phyloP scores from a whole-genome alignment of 2,329 filamentous ascomycete genomes.

The Cladophialophora chaetospira region DNA sequence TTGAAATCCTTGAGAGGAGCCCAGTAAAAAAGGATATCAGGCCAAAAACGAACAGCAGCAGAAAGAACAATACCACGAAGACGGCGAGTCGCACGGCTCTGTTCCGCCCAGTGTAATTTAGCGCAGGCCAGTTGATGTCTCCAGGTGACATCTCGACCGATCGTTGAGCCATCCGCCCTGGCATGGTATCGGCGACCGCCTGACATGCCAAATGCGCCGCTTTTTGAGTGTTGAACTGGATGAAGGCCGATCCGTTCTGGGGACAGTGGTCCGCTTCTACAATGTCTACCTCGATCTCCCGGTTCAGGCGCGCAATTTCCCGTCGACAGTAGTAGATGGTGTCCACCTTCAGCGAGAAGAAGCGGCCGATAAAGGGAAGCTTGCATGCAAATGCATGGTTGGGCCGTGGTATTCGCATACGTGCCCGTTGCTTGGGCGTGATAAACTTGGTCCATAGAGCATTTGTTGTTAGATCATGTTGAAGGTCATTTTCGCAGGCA shows the following conservation, averaged over 20 bases:
- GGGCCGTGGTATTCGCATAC: conserved; percentile 32
- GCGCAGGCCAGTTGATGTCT: conserved; percentile 33
- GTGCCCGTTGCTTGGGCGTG: conserved; percentile 30
- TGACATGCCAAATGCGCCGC: conserved; percentile 34
- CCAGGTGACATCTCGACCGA: conserved; percentile 34
- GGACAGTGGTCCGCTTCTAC: conserved; percentile 31
- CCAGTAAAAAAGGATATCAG: conserved; percentile 33
- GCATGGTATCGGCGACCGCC: conserved; percentile 29
- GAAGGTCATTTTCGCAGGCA: conserved; percentile 20
- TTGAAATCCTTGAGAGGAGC: conserved; percentile 31
- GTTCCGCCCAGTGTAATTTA: conserved; percentile 17
- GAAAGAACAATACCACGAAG: conserved; percentile 29
- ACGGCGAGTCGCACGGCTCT: conserved; percentile 26
- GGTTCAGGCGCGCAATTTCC: conserved; percentile 34
- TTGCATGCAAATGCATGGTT: conserved; percentile 25
- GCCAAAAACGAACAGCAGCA: conserved; percentile 34
- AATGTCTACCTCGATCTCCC: conserved; percentile 32
- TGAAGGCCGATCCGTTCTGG: conserved; percentile 33
- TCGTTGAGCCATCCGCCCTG: conserved; percentile 31
- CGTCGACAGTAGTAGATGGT: conserved; percentile 35
- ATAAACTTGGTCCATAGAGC: conserved; percentile 34
- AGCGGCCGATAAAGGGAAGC: conserved; percentile 33
- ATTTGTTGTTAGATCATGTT: conserved; percentile 22
- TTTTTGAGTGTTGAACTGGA: conserved; percentile 35
- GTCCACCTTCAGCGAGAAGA: conserved; percentile 33